These are phyloP conservation scores for Lignosus rhinocerotis DNA, from an alignment of 1,284 basidiomycete species.

Conservation along the genomic window DNA sequence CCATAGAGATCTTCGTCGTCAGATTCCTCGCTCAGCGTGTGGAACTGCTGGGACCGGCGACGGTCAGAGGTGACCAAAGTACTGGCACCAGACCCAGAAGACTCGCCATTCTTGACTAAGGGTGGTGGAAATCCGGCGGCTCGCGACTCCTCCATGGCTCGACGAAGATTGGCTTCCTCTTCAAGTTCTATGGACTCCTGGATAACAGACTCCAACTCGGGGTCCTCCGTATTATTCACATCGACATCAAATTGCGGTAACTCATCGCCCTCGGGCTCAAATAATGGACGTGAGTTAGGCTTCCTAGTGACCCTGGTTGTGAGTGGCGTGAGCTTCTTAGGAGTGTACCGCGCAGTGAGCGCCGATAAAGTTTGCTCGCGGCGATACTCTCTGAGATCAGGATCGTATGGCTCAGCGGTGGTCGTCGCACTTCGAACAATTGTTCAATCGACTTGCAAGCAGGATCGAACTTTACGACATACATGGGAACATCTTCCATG, in stretches of 20 bases:
- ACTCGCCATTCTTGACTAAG: slow-evolving; percentile 21
- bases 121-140: not conserved
- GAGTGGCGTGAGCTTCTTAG: slow-evolving; percentile 41
- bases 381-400: slow-evolving; percentile 69
- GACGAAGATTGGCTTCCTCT: slow-evolving; percentile 33
- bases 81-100: slow-evolving; percentile 25
- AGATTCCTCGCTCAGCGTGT: slow-evolving; percentile 9
- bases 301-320: slow-evolving; percentile 35
- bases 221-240: slow-evolving; percentile 43
- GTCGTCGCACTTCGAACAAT: slow-evolving; percentile 28
- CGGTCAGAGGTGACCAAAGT: slow-evolving; percentile 4
- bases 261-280: slow-evolving; percentile 56
- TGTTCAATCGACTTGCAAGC: slow-evolving; percentile 22
- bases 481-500: slow-evolving; percentile 80
- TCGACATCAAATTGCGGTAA: slow-evolving; percentile 23
- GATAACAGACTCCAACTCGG: slow-evolving; percentile 56
- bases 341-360: slow-evolving; percentile 56
- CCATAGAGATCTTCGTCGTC: slow-evolving; percentile 44
- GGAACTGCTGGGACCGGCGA: slow-evolving; percentile 9
- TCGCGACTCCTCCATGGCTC: slow-evolving; percentile 35
- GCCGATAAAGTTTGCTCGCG: slow-evolving; percentile 67
- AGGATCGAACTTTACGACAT: slow-evolving; percentile 26
- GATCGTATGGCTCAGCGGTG: slow-evolving; percentile 42
- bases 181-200: slow-evolving; percentile 53
- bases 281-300: slow-evolving; percentile 46